These are phyloP conservation scores for Eucalyptus tenuipes DNA, from an alignment of 345 rosid genomes.

Conservation along the genomic window DNA sequence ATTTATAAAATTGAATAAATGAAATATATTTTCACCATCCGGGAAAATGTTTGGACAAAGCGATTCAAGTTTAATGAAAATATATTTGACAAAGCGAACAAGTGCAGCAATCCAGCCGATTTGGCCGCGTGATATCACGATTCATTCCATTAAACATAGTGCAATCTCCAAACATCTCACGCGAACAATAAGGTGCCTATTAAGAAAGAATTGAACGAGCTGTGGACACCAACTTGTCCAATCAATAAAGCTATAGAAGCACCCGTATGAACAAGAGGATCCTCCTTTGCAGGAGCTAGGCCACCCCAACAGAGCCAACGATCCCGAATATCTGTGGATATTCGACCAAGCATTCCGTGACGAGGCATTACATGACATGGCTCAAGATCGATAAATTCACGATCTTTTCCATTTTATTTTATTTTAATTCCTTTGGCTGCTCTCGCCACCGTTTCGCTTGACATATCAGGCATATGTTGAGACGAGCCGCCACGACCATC, in stretches of 20 bases:
- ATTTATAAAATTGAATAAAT: no score
- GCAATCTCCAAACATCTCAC: background rate
- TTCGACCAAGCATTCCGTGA: background rate
- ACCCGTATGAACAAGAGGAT: constrained; percentile 91
- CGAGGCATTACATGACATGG: no score
- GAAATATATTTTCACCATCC: no score
- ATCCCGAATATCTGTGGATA: constrained; percentile 77
- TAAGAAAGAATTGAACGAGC: background rate
- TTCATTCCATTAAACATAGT: background rate
- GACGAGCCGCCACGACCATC: background rate
- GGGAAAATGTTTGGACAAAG: background rate
- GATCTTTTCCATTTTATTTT: no score
- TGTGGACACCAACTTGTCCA: constrained; percentile 55
- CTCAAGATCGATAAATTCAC: no score
- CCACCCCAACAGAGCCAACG: constrained; percentile 98
- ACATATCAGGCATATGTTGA: background rate
- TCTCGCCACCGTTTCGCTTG: no score
- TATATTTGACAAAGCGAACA: background rate
- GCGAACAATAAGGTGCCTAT: background rate
- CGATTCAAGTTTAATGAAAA: no score
- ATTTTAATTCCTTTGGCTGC: no score
- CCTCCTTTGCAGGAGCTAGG: constrained; percentile 92
- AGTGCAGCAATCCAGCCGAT: background rate
- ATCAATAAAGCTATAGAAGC: constrained; percentile 97
- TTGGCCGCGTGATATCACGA: background rate